Evolutionary conservation across 2,329 filamentous ascomycete genomes (phyloP).

Genomic region (Daldinia sp.): DNA sequence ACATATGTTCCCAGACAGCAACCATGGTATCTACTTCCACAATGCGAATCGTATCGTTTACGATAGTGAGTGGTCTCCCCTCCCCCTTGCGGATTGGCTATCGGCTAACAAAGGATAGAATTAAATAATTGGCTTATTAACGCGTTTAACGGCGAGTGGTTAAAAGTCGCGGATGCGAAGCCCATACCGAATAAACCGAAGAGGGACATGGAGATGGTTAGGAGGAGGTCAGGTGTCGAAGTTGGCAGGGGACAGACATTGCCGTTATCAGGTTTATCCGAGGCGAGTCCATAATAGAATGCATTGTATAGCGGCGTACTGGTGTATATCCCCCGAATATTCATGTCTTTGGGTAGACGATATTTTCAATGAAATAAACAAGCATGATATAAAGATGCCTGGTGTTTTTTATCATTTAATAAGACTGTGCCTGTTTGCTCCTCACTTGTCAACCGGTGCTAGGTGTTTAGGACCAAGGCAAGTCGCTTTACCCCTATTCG

Average conservation of each 20-base stretch:
- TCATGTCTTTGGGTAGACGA: not conserved
- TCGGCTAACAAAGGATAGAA: slow-evolving; percentile 60
- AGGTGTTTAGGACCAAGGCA: too few relatives aligned
- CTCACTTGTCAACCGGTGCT: too few relatives aligned
- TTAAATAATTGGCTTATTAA: slow-evolving; percentile 92
- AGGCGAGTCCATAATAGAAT: slow-evolving; percentile 4
- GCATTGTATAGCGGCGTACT: slow-evolving; percentile 22
- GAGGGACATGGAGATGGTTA: slow-evolving; percentile 38
- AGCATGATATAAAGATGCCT: not conserved
- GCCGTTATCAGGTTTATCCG: slow-evolving; percentile 9
- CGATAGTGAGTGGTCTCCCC: slow-evolving; percentile 72
- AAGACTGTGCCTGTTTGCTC: too few relatives aligned
- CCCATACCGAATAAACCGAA: slow-evolving; percentile 47
- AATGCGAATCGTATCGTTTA: slow-evolving; percentile 92
- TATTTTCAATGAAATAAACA: not conserved
- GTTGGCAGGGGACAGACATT: not conserved
- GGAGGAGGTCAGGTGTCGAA: slow-evolving; percentile 29
- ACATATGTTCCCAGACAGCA: slow-evolving; percentile 94
- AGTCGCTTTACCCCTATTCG: not conserved
- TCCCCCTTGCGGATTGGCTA: not conserved
- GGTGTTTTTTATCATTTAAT: too few relatives aligned
- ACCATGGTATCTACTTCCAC: slow-evolving; percentile 95
- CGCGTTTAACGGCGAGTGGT: slow-evolving; percentile 97
- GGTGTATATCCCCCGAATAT: slow-evolving; percentile 7
- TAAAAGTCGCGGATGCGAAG: slow-evolving; percentile 63